Evolutionary conservation across 2,329 filamentous ascomycete genomes (phyloP), one percentile per base, ranked within the genome.

Genomic region (Beauveria scarabaeidicola): DNA sequence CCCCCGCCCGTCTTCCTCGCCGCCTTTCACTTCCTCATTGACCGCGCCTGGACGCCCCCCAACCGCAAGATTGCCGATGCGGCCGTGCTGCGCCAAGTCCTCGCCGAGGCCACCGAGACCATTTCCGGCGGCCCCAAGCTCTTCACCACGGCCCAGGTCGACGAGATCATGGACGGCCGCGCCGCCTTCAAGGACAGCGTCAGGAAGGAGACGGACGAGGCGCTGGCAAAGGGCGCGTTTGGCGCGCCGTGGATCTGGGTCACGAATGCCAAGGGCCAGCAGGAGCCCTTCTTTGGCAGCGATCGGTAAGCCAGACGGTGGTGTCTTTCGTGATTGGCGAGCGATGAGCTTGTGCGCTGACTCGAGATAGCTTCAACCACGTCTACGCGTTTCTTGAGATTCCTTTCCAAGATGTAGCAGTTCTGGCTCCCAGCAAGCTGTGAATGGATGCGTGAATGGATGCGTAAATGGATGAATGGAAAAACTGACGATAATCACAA

Each of bases 171-270:
- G 60, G 68, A 73, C 3, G 82, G 78, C 7, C 77, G 76, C 23
- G 75, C 78, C 5, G 73, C 81, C 63, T 69, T 75, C 64, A 78
- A 74, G 69, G 68, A 70, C 10, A 64, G 63, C 32, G 72, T 90
- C 29, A 79, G 80, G 61, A 74, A 72, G 5, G 79, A 79, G 47
- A 91, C 88, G 19, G 77, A 82, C 61, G 77, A 78, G 63, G 87
- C 82, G 0, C 70, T 90, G 17, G 80, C 82, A 41, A 75, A 74
- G 53, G 89, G 89, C 0, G 89, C 89, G 0, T 93, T 89, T 71
- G 90, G 90, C 0, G 83, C 84, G 53, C 90, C 90, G 1, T 93
- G 89, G 89, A 77, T 89, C 62, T 86, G 84, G 80, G 88, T 85
- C 3, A 78, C 76, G 19, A 83, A 87, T 65, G 69, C 68, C 1